These are phyloP conservation scores for Torulaspora maleeae DNA, from an alignment of 805 yeast genomes.

Conservation along the genomic window DNA sequence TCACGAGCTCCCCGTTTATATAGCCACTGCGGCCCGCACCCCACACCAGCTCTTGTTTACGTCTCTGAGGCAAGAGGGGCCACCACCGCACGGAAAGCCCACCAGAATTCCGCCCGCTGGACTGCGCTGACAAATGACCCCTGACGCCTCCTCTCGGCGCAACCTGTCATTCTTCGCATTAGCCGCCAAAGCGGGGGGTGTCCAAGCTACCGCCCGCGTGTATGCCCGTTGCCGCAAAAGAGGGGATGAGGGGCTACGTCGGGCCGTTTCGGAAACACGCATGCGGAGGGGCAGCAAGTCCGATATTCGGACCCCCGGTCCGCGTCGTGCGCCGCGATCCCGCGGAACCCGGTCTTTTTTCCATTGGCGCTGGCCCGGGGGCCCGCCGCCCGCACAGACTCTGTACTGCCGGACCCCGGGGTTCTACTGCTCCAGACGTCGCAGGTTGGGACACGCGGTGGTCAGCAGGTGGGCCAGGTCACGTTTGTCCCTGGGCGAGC, in stretches of 20 bases:
- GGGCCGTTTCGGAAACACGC: not conserved
- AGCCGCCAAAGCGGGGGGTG: not conserved
- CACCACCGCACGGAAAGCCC: not conserved
- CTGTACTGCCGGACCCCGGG: not conserved
- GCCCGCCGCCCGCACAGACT: not conserved
- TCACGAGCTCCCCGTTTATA: not conserved
- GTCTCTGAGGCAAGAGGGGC: not conserved
- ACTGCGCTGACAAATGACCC: no score
- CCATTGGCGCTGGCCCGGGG: not conserved
- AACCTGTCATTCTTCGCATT: not conserved
- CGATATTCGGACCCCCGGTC: no score
- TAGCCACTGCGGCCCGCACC: not conserved
- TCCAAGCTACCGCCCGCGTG: not conserved
- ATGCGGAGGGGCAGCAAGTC: no score
- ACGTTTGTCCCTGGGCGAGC: not conserved
- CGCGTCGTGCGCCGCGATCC: no score
- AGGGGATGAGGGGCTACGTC: not conserved
- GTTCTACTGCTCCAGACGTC: slow-evolving; percentile 1
- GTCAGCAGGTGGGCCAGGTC: not conserved
- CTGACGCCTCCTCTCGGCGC: not conserved
- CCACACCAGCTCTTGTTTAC: not conserved
- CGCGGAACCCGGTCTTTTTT: not conserved
- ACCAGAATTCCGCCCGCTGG: not conserved
- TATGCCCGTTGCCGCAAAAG: not conserved
- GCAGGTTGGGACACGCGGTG: slow-evolving; percentile 9